Evolutionary conservation across 805 yeast species (phyloP).

Genomic region (Nakazawaea ernobii): DNA sequence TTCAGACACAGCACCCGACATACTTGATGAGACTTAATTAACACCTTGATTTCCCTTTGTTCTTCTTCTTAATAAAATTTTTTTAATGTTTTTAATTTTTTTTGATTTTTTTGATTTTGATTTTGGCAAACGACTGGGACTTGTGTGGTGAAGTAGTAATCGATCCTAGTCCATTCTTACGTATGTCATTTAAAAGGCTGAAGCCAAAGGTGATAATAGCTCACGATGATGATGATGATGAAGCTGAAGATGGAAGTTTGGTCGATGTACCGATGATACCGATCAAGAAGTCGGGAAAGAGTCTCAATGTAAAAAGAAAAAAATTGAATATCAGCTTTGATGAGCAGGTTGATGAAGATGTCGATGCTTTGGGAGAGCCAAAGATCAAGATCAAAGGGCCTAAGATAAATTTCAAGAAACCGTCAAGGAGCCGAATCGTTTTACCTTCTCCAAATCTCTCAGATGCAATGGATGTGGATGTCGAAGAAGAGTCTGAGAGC

Average conservation of each 20-base stretch:
- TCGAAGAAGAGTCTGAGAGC: background rate
- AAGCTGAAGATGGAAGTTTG: background rate
- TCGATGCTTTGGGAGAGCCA: background rate
- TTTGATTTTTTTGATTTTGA: background rate
- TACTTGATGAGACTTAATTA: slow-evolving; percentile 3
- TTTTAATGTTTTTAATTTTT: slow-evolving; percentile 3
- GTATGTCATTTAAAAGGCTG: background rate
- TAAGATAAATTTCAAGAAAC: background rate
- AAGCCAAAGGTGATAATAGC: slow-evolving; percentile 2
- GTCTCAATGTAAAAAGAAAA: background rate
- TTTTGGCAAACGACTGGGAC: background rate
- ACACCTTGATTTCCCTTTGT: too few relatives aligned
- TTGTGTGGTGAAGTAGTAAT: background rate
- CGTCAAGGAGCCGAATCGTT: background rate
- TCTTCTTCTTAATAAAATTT: too few relatives aligned
- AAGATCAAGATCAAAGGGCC: background rate
- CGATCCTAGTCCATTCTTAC: background rate
- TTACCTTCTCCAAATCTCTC: background rate
- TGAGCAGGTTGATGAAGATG: background rate
- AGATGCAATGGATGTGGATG: background rate
- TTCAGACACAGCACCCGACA: slow-evolving; percentile 26
- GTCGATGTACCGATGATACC: background rate
- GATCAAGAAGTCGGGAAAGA: background rate
- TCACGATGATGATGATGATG: slow-evolving; percentile 5
- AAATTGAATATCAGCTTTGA: slow-evolving; percentile 1